These are phyloP conservation scores for Triadica sebifera DNA, from an alignment of 345 rosid genomes.

Conservation along the genomic window DNA sequence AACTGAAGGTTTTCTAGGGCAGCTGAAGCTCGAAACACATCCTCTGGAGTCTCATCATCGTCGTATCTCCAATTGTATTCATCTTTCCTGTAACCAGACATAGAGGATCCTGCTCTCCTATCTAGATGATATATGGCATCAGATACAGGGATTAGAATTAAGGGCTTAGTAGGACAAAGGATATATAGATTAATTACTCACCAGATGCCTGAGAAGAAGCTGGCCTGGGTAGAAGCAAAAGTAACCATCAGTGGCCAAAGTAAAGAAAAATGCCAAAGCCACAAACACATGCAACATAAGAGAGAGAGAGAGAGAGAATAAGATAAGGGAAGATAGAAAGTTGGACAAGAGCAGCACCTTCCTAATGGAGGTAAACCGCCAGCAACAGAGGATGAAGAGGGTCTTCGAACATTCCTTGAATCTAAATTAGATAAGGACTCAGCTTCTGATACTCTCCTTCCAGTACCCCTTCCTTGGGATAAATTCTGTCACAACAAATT, in stretches of 20 bases:
- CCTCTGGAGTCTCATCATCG: conserved; percentile 62
- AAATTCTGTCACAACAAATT: conserved; percentile 48
- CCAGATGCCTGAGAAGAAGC: conserved; percentile 65
- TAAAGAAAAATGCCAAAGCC: conserved; percentile 5
- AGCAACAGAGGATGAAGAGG: conserved; percentile 72
- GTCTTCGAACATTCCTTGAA: conserved; percentile 58
- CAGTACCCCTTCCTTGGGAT: conserved; percentile 54
- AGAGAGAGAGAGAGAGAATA: neutral
- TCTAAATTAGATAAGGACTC: conserved; percentile 58
- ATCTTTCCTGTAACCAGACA: conserved; percentile 72
- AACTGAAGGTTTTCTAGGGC: conserved; percentile 91
- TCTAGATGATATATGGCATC: conserved; percentile 38
- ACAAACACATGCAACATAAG: neutral
- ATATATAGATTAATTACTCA: conserved; percentile 37
- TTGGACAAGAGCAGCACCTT: conserved; percentile 49
- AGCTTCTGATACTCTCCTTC: conserved; percentile 64
- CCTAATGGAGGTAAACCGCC: conserved; percentile 87
- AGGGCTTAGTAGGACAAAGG: neutral
- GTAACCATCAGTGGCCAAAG: conserved; percentile 9
- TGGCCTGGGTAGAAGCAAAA: conserved; percentile 42
- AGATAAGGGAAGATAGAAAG: neutral
- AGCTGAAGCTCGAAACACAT: conserved; percentile 69
- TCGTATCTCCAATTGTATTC: conserved; percentile 83
- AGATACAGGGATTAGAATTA: conserved; percentile 16
- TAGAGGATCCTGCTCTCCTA: conserved; percentile 78